These are phyloP conservation scores for Amanita rimosa DNA, from an alignment of 768 basidiomycete genomes.

Conservation along the genomic window DNA sequence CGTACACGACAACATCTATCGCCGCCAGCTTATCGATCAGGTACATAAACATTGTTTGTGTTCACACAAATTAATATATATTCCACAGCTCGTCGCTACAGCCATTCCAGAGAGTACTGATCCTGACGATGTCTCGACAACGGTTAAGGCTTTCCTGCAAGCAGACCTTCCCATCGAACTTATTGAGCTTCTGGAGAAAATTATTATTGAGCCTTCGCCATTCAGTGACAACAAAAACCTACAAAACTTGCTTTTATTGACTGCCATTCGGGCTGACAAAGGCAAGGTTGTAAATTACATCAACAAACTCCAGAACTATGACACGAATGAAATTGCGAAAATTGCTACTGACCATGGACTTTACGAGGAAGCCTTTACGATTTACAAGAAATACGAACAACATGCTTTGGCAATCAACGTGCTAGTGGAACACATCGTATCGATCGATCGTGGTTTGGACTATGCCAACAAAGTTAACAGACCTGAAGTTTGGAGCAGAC, in stretches of 20 bases:
- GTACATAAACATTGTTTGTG: conserved; percentile 22
- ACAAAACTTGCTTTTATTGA: conserved; percentile 90
- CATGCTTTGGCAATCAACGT: conserved; percentile 96
- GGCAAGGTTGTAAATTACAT: conserved; percentile 98
- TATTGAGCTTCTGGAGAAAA: conserved; percentile 97
- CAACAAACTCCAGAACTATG: conserved; percentile 94
- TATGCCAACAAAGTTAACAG: conserved; percentile 95
- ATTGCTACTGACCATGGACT: conserved; percentile 95
- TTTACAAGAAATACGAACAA: conserved; percentile 96
- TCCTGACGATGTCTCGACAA: conserved; percentile 95
- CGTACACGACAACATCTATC: conserved; percentile 78
- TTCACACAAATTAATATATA: conserved; percentile 2
- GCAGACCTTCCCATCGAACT: conserved; percentile 96
- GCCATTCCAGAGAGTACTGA: conserved; percentile 96
- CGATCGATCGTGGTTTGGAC: conserved; percentile 91
- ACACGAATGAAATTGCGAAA: conserved; percentile 87
- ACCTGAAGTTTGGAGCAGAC: conserved; percentile 93
- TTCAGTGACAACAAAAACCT: conserved; percentile 97
- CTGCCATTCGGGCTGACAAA: conserved; percentile 95
- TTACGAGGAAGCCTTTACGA: conserved; percentile 92
- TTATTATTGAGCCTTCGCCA: conserved; percentile 92
- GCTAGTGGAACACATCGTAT: conserved; percentile 96
- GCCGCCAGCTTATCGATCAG: conserved; percentile 90
- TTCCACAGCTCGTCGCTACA: conserved; percentile 72
- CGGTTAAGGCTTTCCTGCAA: conserved; percentile 96